Evolutionary conservation across 2,329 filamentous ascomycete species (phyloP), one percentile per base, ranked within the genome.

Genomic region (Aspergillus terreus): DNA sequence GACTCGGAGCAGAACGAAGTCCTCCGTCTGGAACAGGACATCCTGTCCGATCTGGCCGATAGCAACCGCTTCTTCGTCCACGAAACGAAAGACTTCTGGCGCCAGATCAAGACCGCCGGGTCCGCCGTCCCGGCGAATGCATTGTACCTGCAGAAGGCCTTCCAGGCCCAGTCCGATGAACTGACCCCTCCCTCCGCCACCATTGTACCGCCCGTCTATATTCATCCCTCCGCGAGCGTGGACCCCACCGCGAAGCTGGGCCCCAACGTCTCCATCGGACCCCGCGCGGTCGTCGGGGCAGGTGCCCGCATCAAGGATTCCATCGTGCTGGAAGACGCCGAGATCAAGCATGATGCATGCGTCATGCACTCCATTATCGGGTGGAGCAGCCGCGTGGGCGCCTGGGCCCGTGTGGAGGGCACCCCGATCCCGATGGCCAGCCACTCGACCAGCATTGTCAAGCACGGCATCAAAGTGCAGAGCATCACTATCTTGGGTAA

Each of bases 11-110:
- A 87, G 74, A 92, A 84, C 68, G 86, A 95, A 65, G 90, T 96
- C 46, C 88, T 99, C 62, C 89, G 94, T 48, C 82, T 99, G 51
- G 94, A 99, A 77, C 94, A 97, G 76, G 94, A 99, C 70, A 96
- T 97, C 47, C 82, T 99, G 53, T 88, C 91, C 47, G 92, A 97
- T 67, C 85, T 97, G 66, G 92, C 94, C 55, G 94, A 97, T 75
- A 96, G 84, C 82, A 94, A 95, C 76, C 90, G 94, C 72, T 99
- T 99, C 79, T 97, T 91, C 75, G 94, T 97, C 30, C 88, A 96
- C 72, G 94, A 99, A 78, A 97, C 92, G 60, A 95, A 95, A 78
- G 94, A 97, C 72, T 99, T 99, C 75, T 99, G 94, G 94, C 90
- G 94, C 63, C 94, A 99, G 80, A 97, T 99, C 82, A 99, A 99